A percentile compares a stretch with the other conserved stretches of the same genome.
These are phyloP conservation scores for Lyophyllum shimeji DNA, from an alignment of 768 basidiomycete genomes.

Conservation along the genomic window DNA sequence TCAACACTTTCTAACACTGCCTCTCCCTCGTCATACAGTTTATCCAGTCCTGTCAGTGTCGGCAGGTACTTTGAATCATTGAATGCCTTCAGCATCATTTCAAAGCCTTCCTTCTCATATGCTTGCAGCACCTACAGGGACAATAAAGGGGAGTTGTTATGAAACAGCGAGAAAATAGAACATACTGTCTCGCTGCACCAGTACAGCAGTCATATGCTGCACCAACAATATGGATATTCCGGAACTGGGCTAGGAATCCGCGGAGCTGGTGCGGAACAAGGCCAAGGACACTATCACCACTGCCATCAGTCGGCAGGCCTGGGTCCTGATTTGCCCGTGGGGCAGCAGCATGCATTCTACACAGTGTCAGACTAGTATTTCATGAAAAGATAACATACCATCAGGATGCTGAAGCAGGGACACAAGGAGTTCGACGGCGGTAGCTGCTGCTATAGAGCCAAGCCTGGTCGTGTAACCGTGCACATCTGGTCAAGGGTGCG, in stretches of 20 bases:
- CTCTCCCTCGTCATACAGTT: constrained; percentile 75
- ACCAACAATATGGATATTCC: constrained; percentile 80
- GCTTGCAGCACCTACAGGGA: constrained; percentile 73
- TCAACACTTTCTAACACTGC: constrained; percentile 68
- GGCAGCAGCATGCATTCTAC: constrained; percentile 59
- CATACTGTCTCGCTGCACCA: constrained; percentile 83
- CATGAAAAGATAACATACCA: constrained; percentile 45
- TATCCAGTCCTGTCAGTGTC: constrained; percentile 74
- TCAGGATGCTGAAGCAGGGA: constrained; percentile 88
- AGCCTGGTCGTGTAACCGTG: constrained; percentile 93
- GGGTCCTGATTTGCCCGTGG: constrained; percentile 49
- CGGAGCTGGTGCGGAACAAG: constrained; percentile 93
- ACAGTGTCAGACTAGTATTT: neutral
- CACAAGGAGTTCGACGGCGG: constrained; percentile 89
- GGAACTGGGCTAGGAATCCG: constrained; percentile 86
- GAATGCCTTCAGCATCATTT: constrained; percentile 77
- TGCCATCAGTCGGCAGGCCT: constrained; percentile 24
- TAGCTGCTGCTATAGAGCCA: constrained; percentile 91
- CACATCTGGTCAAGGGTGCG: constrained; percentile 99
- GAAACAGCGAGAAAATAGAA: constrained; percentile 7
- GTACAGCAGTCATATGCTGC: constrained; percentile 87
- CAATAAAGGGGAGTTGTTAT: neutral
- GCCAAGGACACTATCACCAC: constrained; percentile 65
- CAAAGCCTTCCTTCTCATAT: constrained; percentile 80
- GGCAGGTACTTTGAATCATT: constrained; percentile 80